Evolutionary conservation across 1,139 yeast genomes (phyloP), one percentile per base, ranked within the genome.

Genomic region (Pichia sp.): DNA sequence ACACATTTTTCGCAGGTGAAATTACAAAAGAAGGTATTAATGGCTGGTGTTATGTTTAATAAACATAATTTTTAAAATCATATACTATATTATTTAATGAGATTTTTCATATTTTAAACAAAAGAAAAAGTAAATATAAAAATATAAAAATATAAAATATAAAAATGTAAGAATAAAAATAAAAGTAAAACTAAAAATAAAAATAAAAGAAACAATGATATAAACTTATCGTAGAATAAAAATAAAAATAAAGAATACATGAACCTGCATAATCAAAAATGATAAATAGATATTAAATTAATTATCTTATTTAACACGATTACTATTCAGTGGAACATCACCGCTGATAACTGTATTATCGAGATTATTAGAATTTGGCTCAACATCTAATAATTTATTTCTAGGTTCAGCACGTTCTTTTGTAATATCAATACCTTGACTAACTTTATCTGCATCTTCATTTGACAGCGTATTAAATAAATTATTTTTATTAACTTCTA

Each of bases 1-100:
- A 50, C 32, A 36, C 37, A 2, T 50, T 42, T 37, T 45, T 47
- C 31, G 42, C 45, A 6, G 27, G 35, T 9, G 51, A 48, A 30
- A 43, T 51, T 8, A 45, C 53, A 1, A 48, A 42, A 27, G 54
- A 50, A 26, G 54, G 54, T 4, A 41, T 50, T 8, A 46, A 46
- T 34, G 54, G 54, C 3, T 51, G 54, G 53, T 39, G 46, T 35
- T 48, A 41, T 37, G 24, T 44, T 20, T 48, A 43, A 30, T 4
- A 24, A 6, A 6, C 9, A 24, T 10, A 8, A 2, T 25, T n/a
- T 23, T 33, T 6, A 23, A 12, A 23, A 6, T 10, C 11, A 6
- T 37, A 11, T 11, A 3, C 6, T 28, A n/a, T 22, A 23, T 28
- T 9, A 20, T 11, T 20, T 20, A 11, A 36, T 26, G n/a, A 8